These are phyloP conservation scores for Boletus sp. DNA, from an alignment of 768 basidiomycete species.

Conservation along the genomic window DNA sequence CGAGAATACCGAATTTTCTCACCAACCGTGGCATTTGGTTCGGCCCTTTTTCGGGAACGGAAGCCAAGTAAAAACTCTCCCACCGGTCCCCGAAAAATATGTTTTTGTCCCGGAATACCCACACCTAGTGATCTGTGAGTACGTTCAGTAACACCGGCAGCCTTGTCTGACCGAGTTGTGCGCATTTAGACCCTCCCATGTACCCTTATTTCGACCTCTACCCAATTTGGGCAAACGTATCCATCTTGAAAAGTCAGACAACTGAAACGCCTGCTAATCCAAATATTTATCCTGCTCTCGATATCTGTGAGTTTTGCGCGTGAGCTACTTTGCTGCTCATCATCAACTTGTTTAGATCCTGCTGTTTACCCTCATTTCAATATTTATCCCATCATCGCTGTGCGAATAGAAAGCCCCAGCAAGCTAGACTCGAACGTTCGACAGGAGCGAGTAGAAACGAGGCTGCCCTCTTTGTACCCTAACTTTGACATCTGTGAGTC, in stretches of 20 bases:
- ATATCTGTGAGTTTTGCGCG: constrained; percentile 17
- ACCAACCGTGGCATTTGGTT: constrained; percentile 11
- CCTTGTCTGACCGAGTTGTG: constrained; percentile 4
- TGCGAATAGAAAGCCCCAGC: not conserved
- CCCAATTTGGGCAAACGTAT: constrained; percentile 15
- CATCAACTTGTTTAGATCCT: constrained; percentile 34
- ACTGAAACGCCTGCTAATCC: not conserved
- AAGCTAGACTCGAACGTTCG: not conserved
- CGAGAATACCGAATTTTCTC: constrained; percentile 37
- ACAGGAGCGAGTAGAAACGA: constrained; percentile 6
- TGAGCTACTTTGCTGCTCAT: constrained; percentile 4
- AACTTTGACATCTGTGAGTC: constrained; percentile 36
- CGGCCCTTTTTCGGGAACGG: constrained; percentile 7
- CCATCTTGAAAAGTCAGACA: not conserved
- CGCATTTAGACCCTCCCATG: constrained; percentile 13
- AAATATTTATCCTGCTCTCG: constrained; percentile 24
- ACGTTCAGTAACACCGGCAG: not conserved
- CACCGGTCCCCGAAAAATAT: not conserved
- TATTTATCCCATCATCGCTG: constrained; percentile 35
- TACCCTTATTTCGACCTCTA: constrained; percentile 38
- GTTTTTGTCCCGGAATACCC: constrained; percentile 21
- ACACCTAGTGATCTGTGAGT: constrained; percentile 30
- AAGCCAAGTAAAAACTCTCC: not conserved
- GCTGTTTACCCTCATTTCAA: constrained; percentile 42
- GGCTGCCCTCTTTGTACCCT: constrained; percentile 13